Evolutionary conservation across 352 stramenopile species (phyloP).

Genomic region (Pythium scleroteichum): DNA sequence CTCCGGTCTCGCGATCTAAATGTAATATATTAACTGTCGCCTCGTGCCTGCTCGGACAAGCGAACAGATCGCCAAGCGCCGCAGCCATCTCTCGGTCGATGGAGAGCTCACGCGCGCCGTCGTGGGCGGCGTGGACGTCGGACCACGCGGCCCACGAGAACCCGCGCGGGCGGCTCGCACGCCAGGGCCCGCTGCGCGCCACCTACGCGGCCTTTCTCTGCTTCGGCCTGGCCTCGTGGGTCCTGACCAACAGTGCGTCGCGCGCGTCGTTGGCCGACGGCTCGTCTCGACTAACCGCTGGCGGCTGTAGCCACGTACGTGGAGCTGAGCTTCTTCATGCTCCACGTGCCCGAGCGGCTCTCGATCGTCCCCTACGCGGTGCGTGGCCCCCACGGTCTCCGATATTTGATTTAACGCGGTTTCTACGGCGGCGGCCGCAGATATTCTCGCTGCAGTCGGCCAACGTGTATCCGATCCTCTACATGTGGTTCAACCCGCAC

Average conservation of each 20-base stretch:
- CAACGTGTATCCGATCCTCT: constrained; percentile 71
- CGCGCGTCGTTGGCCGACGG: too few relatives aligned
- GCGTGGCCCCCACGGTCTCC: background rate
- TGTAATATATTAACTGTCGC: constrained; percentile 21
- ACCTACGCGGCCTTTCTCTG: constrained; percentile 27
- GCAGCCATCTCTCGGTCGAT: background rate
- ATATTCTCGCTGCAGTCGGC: constrained; percentile 69
- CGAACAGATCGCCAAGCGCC: too few relatives aligned
- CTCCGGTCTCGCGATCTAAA: background rate
- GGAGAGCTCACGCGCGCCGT: constrained; percentile 4
- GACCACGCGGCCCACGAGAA: background rate
- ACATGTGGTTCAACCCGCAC: constrained; percentile 57
- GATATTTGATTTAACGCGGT: too few relatives aligned
- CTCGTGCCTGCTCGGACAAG: background rate
- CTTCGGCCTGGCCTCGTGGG: constrained; percentile 26
- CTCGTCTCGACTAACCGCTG: too few relatives aligned
- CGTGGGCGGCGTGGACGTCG: constrained; percentile 8
- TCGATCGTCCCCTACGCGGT: constrained; percentile 69
- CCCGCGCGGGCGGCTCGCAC: constrained; percentile 14
- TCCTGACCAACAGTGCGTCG: constrained; percentile 27
- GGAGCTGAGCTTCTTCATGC: constrained; percentile 60
- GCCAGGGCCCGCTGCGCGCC: constrained; percentile 6
- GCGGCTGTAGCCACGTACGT: constrained; percentile 47
- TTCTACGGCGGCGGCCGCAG: constrained; percentile 14
- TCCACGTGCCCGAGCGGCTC: constrained; percentile 56